These are phyloP conservation scores for Solanum ahanhuiri DNA, from an alignment of 257 asterid genomes.

Conservation along the genomic window DNA sequence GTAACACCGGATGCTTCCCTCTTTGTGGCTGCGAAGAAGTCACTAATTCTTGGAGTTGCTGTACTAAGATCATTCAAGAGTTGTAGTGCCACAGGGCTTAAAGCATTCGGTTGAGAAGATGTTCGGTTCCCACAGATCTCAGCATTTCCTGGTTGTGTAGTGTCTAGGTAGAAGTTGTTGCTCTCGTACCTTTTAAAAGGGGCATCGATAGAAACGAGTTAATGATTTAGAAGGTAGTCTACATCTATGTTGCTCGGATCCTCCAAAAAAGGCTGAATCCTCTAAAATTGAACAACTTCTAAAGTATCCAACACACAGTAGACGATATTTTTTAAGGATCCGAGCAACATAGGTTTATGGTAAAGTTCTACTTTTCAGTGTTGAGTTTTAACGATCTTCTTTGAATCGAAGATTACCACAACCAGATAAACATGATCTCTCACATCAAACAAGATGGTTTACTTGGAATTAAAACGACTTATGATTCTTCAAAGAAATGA, in stretches of 20 bases:
- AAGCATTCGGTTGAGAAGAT: constrained; percentile 33
- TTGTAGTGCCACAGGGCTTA: constrained; percentile 21
- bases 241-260: background rate
- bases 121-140: constrained; percentile 58
- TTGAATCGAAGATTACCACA: background rate
- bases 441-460: background rate
- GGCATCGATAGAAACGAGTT: background rate
- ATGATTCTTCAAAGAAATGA: background rate
- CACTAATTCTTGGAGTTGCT: constrained; percentile 55
- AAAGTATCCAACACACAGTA: background rate
- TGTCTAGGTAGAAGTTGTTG: constrained; percentile 52
- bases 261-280: background rate
- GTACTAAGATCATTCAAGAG: constrained; percentile 40
- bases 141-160: constrained; percentile 58
- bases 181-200: constrained; percentile 54
- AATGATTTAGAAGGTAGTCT: background rate
- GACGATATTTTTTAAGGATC: background rate
- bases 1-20: constrained; percentile 15
- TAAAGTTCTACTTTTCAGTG: background rate
- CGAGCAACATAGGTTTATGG: background rate
- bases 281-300: background rate
- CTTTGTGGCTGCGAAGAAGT: constrained; percentile 51
- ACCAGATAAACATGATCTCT: background rate
- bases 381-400: background rate
- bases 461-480: background rate